Conservation (phyloP, 176 grass and related monocot species). For the Lolium rigidum region DNA sequence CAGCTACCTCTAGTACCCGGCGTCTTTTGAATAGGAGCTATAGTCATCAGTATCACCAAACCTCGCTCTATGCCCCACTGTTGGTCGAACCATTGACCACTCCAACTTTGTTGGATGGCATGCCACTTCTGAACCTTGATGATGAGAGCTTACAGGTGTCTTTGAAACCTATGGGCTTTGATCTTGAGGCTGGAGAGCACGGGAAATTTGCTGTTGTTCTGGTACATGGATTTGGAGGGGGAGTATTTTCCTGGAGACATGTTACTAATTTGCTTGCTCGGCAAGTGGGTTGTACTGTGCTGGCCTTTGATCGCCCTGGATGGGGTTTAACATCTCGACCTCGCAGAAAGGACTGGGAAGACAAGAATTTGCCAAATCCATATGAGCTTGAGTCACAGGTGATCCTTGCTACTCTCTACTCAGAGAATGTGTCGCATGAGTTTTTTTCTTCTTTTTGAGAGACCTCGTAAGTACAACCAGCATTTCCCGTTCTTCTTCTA, state of each 20-base stretch:
- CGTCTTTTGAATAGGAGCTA: conserved; percentile 64
- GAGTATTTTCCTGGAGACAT: conserved; percentile 94
- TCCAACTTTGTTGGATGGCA: conserved; percentile 52
- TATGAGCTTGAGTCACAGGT: conserved; percentile 97
- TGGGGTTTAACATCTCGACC: conserved; percentile 93
- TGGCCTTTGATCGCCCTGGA: conserved; percentile 93
- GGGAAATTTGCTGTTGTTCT: conserved; percentile 72
- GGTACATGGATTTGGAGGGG: conserved; percentile 98
- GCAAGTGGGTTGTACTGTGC: conserved; percentile 72
- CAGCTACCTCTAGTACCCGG: conserved; percentile 55
- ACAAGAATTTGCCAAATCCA: conserved; percentile 70
- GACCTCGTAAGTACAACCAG: background rate
- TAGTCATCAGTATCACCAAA: conserved; percentile 71
- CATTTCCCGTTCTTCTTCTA: background rate
- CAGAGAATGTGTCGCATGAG: background rate
- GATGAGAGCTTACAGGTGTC: conserved; percentile 47
- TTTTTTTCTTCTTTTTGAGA: background rate
- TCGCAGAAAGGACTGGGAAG: conserved; percentile 94
- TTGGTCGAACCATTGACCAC: conserved; percentile 67
- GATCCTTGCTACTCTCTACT: conserved; percentile 41
- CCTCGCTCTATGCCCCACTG: conserved; percentile 69
- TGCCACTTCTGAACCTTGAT: conserved; percentile 54
- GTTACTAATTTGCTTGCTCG: conserved; percentile 67
- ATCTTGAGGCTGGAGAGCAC: conserved; percentile 61
- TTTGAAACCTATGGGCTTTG: conserved; percentile 48